Base-by-base conservation (phyloP, 306 rosid genomes). In the Prinsepia uniflora region DNA sequence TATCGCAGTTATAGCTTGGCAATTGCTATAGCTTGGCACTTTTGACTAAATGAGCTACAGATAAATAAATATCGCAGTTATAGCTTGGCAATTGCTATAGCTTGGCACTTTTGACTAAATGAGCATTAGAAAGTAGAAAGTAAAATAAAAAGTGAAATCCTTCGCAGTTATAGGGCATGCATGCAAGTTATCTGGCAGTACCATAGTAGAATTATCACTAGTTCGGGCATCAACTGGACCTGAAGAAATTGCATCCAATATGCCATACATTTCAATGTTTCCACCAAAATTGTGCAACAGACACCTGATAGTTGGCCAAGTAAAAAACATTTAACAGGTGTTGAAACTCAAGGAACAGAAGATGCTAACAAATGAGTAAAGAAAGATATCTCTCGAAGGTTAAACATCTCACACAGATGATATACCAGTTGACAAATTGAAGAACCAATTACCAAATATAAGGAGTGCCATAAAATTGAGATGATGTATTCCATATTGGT, bases 281-380 rank as follows among this genome's bases (percentile, higher is more conserved):
- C 96, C 98, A 76, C 98, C 98, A 72, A 93, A 93, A 74, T 93
- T 93, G 79, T 93, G 98, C 73, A 93, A 81, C 83, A 93, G 78
- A 78, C 98, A 93, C 98, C 97, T 93, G 86, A 57, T 43, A 41
- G 67, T 61, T 72, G 74, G 58, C 47, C 62, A 72, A 59, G 64
- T 39, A 65, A 56, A n/a, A 2, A 4, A 67, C 52, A 22, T 49
- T 22, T 24, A 54, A 8, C 42, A 71, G 39, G 50, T 41, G n/a
- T 46, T 61, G 60, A 64, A 80, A 13, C n/a, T 58, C 20, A 14
- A 10, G 52, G 50, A 7, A 11, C 63, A 60, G 2, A 7, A 15
- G 64, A 71, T n/a, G 6, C 17, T 36, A 44, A 56, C 65, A 3
- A 10, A 12, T 17, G 14, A 30, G 42, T 71, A 9, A 45, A 60